phyloP scores from a whole-genome alignment of 2,329 filamentous ascomycete genomes.

The Claviceps maximensis region DNA sequence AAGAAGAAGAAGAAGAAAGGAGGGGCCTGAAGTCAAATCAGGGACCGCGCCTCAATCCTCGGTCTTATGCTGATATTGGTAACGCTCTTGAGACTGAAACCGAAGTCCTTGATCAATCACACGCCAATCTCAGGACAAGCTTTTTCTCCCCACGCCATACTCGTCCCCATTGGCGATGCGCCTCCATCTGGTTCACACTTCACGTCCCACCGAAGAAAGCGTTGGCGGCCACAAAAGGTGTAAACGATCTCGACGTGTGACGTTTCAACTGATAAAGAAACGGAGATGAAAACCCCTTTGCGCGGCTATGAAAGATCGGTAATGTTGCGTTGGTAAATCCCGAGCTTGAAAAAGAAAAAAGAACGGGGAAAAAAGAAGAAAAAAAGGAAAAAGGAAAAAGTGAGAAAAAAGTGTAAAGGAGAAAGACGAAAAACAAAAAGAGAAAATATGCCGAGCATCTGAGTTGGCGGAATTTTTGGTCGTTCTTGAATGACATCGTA shows the following conservation, averaged over 20 bases:
- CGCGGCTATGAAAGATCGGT: constrained; percentile 1
- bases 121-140: not conserved
- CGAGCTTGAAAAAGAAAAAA: not conserved
- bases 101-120: not conserved
- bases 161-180: not conserved
- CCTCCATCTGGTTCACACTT: not conserved
- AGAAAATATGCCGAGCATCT: constrained; percentile 4
- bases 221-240: not conserved
- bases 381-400: not conserved
- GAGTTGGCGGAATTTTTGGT: constrained; percentile 1
- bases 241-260: not conserved
- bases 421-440: not conserved
- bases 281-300: not conserved
- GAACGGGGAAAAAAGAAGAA: not conserved
- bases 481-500: constrained; percentile 4
- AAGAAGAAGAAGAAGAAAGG: not conserved
- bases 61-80: not conserved
- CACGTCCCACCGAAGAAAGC: not conserved
- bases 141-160: not conserved
- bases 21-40: not conserved
- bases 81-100: not conserved
- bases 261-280: not conserved
- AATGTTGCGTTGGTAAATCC: constrained; percentile 1
- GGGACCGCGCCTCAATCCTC: not conserved
- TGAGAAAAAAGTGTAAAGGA: not conserved